These are phyloP conservation scores for Agapanthus africanus DNA, from an alignment of 106 monocot species.

Conservation along the genomic window DNA sequence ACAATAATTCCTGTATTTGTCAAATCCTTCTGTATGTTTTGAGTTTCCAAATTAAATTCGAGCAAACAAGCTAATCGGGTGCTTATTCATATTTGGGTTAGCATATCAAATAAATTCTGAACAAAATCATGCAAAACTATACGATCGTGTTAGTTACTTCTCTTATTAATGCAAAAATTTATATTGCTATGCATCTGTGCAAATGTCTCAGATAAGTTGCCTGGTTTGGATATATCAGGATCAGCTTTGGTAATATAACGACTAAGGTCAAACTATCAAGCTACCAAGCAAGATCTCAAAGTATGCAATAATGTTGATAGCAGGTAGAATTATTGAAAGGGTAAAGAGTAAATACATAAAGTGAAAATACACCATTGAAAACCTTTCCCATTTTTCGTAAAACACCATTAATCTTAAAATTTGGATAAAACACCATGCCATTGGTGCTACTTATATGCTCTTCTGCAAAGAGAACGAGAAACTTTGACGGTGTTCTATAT, in stretches of 20 bases:
- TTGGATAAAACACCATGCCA: too few relatives aligned
- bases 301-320: neutral
- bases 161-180: neutral
- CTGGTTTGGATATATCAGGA: neutral
- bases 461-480: too few relatives aligned
- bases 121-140: too few relatives aligned
- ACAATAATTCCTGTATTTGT: too few relatives aligned
- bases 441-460: too few relatives aligned
- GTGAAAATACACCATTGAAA: too few relatives aligned
- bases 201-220: neutral
- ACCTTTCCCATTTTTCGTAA: too few relatives aligned
- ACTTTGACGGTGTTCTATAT: too few relatives aligned
- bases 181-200: neutral
- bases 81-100: neutral
- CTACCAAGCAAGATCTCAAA: neutral
- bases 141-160: too few relatives aligned
- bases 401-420: too few relatives aligned
- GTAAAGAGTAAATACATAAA: neutral
- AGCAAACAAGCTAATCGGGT: neutral
- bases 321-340: neutral
- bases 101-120: too few relatives aligned
- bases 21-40: too few relatives aligned
- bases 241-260: neutral
- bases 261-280: neutral
- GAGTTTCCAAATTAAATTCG: neutral